Conservation (phyloP, 1,284 basidiomycete genomes). For the Tetrapyrgos nigripes region DNA sequence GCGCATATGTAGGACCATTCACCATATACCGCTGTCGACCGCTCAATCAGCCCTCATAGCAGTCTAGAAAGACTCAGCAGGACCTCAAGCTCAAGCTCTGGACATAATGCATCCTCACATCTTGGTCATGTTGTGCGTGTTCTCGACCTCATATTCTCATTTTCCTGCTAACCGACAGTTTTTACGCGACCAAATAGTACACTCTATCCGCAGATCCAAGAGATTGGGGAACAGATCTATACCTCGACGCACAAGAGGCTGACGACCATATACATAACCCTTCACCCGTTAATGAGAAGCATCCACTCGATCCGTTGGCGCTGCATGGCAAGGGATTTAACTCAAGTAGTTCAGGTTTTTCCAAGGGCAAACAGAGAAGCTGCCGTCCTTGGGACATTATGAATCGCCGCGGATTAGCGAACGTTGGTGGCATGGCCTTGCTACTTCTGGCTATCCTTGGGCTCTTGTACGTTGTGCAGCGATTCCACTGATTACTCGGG, state of each 20-base stretch:
- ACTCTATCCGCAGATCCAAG: not conserved
- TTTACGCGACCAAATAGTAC: too few relatives aligned
- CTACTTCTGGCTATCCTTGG: not conserved
- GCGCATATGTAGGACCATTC: not conserved
- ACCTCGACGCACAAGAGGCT: not conserved
- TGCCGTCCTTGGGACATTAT: not conserved
- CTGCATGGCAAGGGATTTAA: too few relatives aligned
- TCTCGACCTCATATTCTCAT: not conserved
- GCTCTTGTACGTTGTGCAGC: not conserved
- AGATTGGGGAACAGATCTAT: not conserved
- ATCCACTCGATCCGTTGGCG: too few relatives aligned
- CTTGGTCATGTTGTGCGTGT: not conserved
- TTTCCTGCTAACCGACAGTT: not conserved
- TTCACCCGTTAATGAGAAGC: not conserved
- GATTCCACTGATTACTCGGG: too few relatives aligned
- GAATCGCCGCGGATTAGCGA: not conserved
- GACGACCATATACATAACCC: not conserved
- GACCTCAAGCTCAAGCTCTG: not conserved
- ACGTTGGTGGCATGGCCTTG: not conserved
- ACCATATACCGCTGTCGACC: not conserved
- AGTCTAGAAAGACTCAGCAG: not conserved
- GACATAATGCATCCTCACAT: not conserved
- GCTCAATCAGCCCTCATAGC: not conserved
- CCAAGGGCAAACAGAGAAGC: not conserved
- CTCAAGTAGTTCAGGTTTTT: too few relatives aligned